These are phyloP conservation scores for Venturia carpophila DNA, from an alignment of 2,329 filamentous ascomycete genomes.

Conservation along the genomic window DNA sequence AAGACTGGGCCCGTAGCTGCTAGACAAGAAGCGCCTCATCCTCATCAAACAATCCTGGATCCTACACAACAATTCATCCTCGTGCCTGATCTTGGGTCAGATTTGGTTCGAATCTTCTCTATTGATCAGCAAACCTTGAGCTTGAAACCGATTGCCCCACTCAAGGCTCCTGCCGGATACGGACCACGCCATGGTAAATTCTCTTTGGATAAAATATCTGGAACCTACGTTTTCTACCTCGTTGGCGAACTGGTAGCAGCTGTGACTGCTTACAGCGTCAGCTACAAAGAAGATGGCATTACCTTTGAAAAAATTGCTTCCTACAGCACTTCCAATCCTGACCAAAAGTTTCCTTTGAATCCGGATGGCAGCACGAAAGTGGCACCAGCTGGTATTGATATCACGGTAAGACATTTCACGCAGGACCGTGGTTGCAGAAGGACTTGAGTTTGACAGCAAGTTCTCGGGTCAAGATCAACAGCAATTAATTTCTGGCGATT, in stretches of 20 bases:
- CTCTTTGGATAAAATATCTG: conserved; percentile 28
- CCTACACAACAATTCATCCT: conserved; percentile 33
- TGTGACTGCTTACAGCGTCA: conserved; percentile 10
- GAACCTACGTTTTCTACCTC: conserved; percentile 18
- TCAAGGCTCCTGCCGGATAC: conserved; percentile 22
- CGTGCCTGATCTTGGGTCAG: conserved; percentile 32
- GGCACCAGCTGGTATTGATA: conserved; percentile 5
- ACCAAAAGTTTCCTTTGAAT: neutral
- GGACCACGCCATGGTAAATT: conserved; percentile 33
- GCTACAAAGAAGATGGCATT: conserved; percentile 29
- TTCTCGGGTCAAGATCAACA: neutral
- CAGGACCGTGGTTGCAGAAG: neutral
- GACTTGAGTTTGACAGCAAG: neutral
- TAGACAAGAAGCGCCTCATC: conserved; percentile 29
- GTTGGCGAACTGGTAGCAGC: conserved; percentile 4
- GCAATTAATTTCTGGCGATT: neutral
- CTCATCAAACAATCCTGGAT: conserved; percentile 32
- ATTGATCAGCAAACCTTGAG: conserved; percentile 38
- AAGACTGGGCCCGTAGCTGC: conserved; percentile 31
- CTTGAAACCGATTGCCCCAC: conserved; percentile 12
- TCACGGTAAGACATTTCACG: conserved; percentile 9
- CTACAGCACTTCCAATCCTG: neutral
- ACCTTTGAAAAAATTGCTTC: conserved; percentile 37
- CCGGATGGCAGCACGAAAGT: conserved; percentile 2
- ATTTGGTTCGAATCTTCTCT: conserved; percentile 39